A percentile compares a stretch with the other conserved stretches of the same genome.
These are phyloP conservation scores for Fusarium brachygibbosum DNA, from an alignment of 2,329 filamentous ascomycete genomes.

Conservation along the genomic window DNA sequence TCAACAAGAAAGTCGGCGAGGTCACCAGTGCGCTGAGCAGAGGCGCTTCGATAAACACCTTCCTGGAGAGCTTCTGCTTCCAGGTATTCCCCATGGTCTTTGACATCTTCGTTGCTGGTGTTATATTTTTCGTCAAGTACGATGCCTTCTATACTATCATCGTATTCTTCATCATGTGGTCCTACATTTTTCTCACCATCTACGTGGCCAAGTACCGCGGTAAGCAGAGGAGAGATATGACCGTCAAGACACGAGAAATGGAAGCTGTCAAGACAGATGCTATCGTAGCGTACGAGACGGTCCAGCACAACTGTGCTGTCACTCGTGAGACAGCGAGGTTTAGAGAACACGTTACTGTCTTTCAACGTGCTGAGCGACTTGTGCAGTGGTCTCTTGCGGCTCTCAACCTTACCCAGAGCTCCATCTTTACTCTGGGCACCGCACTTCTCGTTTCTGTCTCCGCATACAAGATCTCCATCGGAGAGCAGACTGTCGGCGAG, in stretches of 20 bases:
- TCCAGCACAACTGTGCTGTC: slow-evolving; percentile 75
- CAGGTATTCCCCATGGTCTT: slow-evolving; percentile 65
- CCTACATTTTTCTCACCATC: slow-evolving; percentile 64
- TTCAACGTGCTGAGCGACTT: slow-evolving; percentile 58
- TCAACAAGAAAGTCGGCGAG: slow-evolving; percentile 65
- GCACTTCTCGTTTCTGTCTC: slow-evolving; percentile 72
- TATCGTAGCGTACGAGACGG: slow-evolving; percentile 66
- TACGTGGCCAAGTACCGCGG: slow-evolving; percentile 64
- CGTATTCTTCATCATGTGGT: slow-evolving; percentile 63
- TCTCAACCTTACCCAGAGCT: slow-evolving; percentile 73
- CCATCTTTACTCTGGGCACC: slow-evolving; percentile 72
- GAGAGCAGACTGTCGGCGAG: slow-evolving; percentile 65
- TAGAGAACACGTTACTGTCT: slow-evolving; percentile 64
- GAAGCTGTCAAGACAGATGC: slow-evolving; percentile 64
- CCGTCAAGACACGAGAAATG: slow-evolving; percentile 60
- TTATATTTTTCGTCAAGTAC: slow-evolving; percentile 61
- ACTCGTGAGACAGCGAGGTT: slow-evolving; percentile 70
- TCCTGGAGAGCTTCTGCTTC: slow-evolving; percentile 63
- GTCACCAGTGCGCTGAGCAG: slow-evolving; percentile 64
- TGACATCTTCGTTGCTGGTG: slow-evolving; percentile 63
- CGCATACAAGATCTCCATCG: slow-evolving; percentile 71
- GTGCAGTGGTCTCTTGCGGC: slow-evolving; percentile 53
- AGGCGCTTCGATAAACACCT: slow-evolving; percentile 63
- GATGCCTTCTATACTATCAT: slow-evolving; percentile 64
- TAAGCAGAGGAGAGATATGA: slow-evolving; percentile 61